phyloP scores from a whole-genome alignment of 1,284 basidiomycete species.

The Microbotryum scabiosae region DNA sequence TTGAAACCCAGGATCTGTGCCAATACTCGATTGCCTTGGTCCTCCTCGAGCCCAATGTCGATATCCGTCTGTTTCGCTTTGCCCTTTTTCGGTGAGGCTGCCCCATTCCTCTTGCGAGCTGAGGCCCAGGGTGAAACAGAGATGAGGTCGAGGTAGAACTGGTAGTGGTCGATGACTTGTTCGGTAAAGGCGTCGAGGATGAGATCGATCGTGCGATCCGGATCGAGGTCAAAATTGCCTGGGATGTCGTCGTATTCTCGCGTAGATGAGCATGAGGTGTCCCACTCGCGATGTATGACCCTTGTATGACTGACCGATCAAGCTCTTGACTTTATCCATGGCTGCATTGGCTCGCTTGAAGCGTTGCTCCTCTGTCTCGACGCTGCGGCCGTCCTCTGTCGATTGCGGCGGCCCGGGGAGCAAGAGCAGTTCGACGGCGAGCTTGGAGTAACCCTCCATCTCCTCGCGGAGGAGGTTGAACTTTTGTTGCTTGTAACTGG shows the following conservation, averaged over 20 bases:
- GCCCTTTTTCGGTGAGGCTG: constrained; percentile 28
- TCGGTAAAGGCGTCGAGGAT: constrained; percentile 83
- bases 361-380: constrained; percentile 18
- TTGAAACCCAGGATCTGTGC: constrained; percentile 95
- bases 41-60: constrained; percentile 34
- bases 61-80: constrained; percentile 33
- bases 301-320: constrained; percentile 51
- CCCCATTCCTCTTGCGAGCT: constrained; percentile 1
- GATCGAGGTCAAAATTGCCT: constrained; percentile 89
- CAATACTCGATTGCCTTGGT: constrained; percentile 54
- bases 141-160: constrained; percentile 84
- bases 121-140: constrained; percentile 69
- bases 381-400: neutral
- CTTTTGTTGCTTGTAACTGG: constrained; percentile 88
- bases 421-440: constrained; percentile 73
- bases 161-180: constrained; percentile 71
- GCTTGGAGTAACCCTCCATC: constrained; percentile 91
- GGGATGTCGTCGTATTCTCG: constrained; percentile 9
- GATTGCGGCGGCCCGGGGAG: constrained; percentile 60
- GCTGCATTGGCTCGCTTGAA: constrained; percentile 35
- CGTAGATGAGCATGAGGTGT: neutral
- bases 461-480: constrained; percentile 96
- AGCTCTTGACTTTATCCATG: constrained; percentile 53
- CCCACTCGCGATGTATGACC: neutral
- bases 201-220: constrained; percentile 85